These are phyloP conservation scores for Xylaria scruposa DNA, from an alignment of 495 filamentous ascomycete genomes.

Conservation along the genomic window DNA sequence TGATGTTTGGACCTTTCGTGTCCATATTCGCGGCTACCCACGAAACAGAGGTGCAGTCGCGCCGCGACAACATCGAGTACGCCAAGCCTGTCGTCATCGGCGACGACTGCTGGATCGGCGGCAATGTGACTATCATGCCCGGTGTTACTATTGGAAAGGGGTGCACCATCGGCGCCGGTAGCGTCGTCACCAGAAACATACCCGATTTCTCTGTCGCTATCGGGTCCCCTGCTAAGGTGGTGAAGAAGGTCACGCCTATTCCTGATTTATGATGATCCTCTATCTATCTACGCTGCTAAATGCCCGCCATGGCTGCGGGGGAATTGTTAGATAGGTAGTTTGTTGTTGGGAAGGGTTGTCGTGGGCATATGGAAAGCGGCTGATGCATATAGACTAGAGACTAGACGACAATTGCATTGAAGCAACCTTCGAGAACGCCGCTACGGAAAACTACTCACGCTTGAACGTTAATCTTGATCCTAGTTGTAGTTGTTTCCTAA, in stretches of 20 bases:
- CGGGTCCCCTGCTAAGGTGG: slow-evolving; percentile 47
- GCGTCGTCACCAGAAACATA: slow-evolving; percentile 58
- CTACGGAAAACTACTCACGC: neutral
- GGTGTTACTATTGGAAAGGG: slow-evolving; percentile 56
- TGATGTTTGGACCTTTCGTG: slow-evolving; percentile 53
- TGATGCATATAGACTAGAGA: neutral
- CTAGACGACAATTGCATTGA: neutral
- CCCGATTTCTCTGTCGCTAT: slow-evolving; percentile 49
- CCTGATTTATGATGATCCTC: slow-evolving; percentile 17
- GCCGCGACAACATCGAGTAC: slow-evolving; percentile 47
- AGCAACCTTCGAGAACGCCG: neutral
- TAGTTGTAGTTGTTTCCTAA: neutral
- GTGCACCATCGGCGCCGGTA: slow-evolving; percentile 53
- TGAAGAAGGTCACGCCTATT: slow-evolving; percentile 48
- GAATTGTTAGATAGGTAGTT: neutral
- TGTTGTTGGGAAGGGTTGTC: no score
- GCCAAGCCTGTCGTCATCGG: slow-evolving; percentile 48
- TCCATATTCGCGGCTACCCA: slow-evolving; percentile 56
- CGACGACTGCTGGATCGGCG: slow-evolving; percentile 59
- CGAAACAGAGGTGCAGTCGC: slow-evolving; percentile 48
- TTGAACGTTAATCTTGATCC: neutral
- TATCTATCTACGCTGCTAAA: no score
- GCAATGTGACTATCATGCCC: slow-evolving; percentile 48
- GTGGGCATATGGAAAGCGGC: neutral
- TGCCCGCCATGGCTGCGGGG: neutral